phyloP scores from a whole-genome alignment of 306 rosid species.

The Potentilla sterilis region DNA sequence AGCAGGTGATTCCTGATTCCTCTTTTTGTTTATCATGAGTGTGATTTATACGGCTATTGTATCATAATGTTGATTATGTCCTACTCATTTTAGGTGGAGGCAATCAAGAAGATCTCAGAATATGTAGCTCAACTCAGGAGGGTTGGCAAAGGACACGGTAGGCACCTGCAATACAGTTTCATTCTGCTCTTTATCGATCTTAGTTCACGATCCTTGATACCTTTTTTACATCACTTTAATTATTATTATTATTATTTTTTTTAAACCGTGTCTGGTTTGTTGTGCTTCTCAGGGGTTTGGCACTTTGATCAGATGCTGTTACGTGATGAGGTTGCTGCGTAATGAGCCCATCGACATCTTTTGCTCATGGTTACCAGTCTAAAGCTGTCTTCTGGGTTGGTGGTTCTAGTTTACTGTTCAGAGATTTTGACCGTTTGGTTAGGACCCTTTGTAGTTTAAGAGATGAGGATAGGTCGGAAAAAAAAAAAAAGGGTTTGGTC shows the following conservation, averaged over 20 bases:
- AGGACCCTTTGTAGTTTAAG: too few species aligned
- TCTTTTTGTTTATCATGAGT: neutral
- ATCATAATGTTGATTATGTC: neutral
- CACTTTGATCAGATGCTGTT: constrained; percentile 89
- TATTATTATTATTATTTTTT: neutral
- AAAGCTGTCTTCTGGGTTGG: neutral
- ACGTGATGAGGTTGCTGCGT: constrained; percentile 44
- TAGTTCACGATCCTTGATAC: too few species aligned
- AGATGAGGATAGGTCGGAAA: neutral
- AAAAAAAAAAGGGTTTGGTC: neutral
- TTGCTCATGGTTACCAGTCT: neutral
- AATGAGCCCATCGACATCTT: neutral
- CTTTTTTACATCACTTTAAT: neutral
- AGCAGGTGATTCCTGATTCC: constrained; percentile 58
- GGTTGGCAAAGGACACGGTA: constrained; percentile 96
- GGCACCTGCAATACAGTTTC: constrained; percentile 13
- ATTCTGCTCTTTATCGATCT: neutral
- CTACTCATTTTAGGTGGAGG: constrained; percentile 54
- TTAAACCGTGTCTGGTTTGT: neutral
- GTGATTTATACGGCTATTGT: too few species aligned
- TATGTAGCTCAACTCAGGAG: constrained; percentile 95
- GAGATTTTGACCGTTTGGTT: neutral
- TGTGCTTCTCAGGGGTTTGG: constrained; percentile 74
- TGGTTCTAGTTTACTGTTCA: neutral
- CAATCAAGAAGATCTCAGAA: constrained; percentile 81